Base-by-base conservation (phyloP, 768 basidiomycete species). In the Chalciporus piperatus region DNA sequence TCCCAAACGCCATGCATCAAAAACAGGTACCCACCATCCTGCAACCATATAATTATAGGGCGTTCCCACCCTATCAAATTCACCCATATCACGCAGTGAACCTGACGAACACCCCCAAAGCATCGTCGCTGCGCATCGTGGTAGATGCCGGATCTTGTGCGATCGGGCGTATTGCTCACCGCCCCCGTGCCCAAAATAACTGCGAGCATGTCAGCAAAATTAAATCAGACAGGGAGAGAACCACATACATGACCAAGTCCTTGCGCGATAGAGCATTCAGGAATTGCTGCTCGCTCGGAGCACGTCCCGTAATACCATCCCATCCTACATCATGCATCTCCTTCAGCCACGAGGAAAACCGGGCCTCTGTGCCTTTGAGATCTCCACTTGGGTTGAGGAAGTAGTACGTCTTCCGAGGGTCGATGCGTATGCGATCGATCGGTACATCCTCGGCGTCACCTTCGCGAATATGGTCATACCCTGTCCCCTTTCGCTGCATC, bases 41-140 rank as follows among this genome's bases (percentile, higher is more conserved):
- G 87, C 92, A n/a, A 98, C 65, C 89, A 98, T 92, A 67, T 99
- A 99, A 59, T 92, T 86, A 67, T 90, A 85, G 1, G 97, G 92
- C 13, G 92, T 98, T 17, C 97, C 97, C 13, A 82, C 79, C 10
- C 91, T 78, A 62, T 98, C 97, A 61, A 94, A 95, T 58, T 97
- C 92, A 4, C 97, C 97, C 83, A 92, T 91, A 43, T 96, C 91
- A 49, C 80, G 78, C 55, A 99, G 68, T 1, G 81, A 72, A 10
- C 96, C 97, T 0, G 95, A 98, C 0, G 97, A 99, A 74, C 97
- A 99, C 1, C 97, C 97, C 97, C 96, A 99, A 3, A 99, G 79
- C 92, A 98, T 94, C 1, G 90, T 89, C 13, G 87, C 87, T 7
- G 97, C 95, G 65, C 97, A 98, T n/a, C 78, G 76, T 1, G 81